A percentile compares a stretch with the other conserved stretches of the same genome.
These are phyloP conservation scores for Rhizopogon vulgaris DNA, from an alignment of 768 basidiomycete species.

Conservation along the genomic window DNA sequence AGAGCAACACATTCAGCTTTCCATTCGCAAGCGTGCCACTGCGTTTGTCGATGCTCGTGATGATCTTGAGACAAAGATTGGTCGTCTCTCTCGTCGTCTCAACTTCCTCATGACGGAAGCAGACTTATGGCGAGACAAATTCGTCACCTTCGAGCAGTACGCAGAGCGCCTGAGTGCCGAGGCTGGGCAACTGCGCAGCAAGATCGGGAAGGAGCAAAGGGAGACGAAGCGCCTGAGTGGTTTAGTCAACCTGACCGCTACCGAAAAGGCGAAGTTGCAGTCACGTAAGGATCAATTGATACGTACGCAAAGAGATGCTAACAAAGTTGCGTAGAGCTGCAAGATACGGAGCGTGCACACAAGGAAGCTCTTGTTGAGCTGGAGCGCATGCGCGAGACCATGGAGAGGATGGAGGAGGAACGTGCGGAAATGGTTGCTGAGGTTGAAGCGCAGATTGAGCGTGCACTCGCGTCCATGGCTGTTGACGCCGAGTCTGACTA, in stretches of 20 bases:
- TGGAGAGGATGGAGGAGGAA: constrained; percentile 85
- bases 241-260: constrained; percentile 67
- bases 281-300: constrained; percentile 47
- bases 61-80: constrained; percentile 91
- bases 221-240: constrained; percentile 84
- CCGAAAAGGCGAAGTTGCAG: constrained; percentile 75
- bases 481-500: constrained; percentile 73
- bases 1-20: constrained; percentile 80
- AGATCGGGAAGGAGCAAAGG: constrained; percentile 87
- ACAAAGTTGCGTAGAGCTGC: constrained; percentile 49
- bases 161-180: constrained; percentile 87
- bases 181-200: constrained; percentile 75
- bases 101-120: constrained; percentile 92
- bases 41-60: constrained; percentile 93
- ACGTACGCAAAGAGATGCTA: background rate
- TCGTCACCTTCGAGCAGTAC: constrained; percentile 90
- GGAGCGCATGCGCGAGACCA: constrained; percentile 73
- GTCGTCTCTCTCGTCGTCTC: constrained; percentile 74
- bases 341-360: constrained; percentile 78
- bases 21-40: constrained; percentile 90
- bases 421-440: constrained; percentile 89
- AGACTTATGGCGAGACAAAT: constrained; percentile 89
- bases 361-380: constrained; percentile 76
- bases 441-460: constrained; percentile 87
- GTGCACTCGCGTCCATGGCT: constrained; percentile 79